Evolutionary conservation across 345 rosid species (phyloP), one percentile per base, ranked within the genome.

Genomic region (Lepidium sativum): DNA sequence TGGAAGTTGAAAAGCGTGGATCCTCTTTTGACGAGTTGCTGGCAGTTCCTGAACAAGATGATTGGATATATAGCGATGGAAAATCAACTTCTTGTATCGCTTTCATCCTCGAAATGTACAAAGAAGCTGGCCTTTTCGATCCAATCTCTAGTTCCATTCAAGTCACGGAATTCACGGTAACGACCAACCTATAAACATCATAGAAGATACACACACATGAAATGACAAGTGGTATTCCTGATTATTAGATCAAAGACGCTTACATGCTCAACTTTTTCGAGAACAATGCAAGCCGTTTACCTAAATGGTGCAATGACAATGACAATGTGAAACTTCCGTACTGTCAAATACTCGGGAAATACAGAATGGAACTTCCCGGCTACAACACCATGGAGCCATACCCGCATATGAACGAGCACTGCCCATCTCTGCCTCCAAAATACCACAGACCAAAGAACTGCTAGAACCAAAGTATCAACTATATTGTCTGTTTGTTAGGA

Each of bases 131-230:
- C n/a, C 77, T 91, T 15, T 95, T 95, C 59, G 80, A 77, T 75
- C 95, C 91, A 43, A 70, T 82, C 63, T 60, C 86, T 25, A 67
- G 73, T 73, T 77, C 83, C 43, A 66, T 95, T 49, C 96, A 95
- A 83, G 97, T 91, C 70, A 91, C 99, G 1, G 96, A 95, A 67
- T 91, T 95, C 79, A 95, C 99, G 59, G 98, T 91, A 67, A 81
- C 88, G 53, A 42, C 44, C 42, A 65, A 44, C 65, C 42, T 25
- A 8, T 43, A 13, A n/a, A 42, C 18, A 51, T 9, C 44, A 42
- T 72, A n/a, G 55, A 51, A 50, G 25, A 72, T 32, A 47, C 37
- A 12, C 17, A 16, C 31, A 14, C 23, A 13, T 37, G 18, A 25
- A 70, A 59, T 45, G 38, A 25, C 18, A 13, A 21, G 14, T 25